Percentiles rank a stretch among this genome's conserved stretches.
Evolutionary conservation across 2,329 filamentous ascomycete genomes (phyloP).

Genomic region (Periconia sp.): DNA sequence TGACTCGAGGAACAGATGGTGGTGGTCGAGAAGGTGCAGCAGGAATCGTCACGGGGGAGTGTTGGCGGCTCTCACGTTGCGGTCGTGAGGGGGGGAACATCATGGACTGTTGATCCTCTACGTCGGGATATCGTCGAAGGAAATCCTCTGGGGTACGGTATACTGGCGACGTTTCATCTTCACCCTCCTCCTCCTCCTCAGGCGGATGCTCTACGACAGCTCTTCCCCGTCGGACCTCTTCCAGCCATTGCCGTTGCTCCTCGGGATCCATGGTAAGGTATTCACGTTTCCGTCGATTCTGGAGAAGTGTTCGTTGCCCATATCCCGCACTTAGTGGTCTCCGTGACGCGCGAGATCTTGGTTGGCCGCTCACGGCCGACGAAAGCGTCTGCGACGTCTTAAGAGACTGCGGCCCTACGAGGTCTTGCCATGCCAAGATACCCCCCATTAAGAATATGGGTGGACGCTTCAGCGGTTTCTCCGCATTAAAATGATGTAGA

Average conservation of each 20-base stretch:
- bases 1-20: constrained; percentile 61
- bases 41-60: constrained; percentile 57
- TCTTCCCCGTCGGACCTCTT: constrained; percentile 70
- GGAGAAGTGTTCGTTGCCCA: constrained; percentile 56
- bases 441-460: constrained; percentile 83
- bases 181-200: constrained; percentile 35
- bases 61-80: constrained; percentile 31
- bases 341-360: constrained; percentile 52
- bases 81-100: constrained; percentile 44
- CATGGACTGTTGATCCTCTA: constrained; percentile 61
- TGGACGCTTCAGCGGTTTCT: constrained; percentile 69
- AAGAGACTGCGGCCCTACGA: constrained; percentile 72
- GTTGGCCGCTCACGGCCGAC: constrained; percentile 49
- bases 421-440: constrained; percentile 79
- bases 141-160: constrained; percentile 81
- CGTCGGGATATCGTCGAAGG: constrained; percentile 75
- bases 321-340: constrained; percentile 56
- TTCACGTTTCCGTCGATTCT: constrained; percentile 59
- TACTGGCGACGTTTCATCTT: constrained; percentile 39
- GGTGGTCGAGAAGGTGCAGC: constrained; percentile 61
- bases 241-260: constrained; percentile 80
- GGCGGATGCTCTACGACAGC: constrained; percentile 45
- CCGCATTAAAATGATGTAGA: constrained; percentile 79
- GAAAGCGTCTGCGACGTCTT: constrained; percentile 58
- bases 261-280: constrained; percentile 75